A percentile compares a stretch with the other conserved stretches of the same genome.
Conservation (phyloP, 2,329 filamentous ascomycete genomes). For the Neofusicoccum parvum region DNA sequence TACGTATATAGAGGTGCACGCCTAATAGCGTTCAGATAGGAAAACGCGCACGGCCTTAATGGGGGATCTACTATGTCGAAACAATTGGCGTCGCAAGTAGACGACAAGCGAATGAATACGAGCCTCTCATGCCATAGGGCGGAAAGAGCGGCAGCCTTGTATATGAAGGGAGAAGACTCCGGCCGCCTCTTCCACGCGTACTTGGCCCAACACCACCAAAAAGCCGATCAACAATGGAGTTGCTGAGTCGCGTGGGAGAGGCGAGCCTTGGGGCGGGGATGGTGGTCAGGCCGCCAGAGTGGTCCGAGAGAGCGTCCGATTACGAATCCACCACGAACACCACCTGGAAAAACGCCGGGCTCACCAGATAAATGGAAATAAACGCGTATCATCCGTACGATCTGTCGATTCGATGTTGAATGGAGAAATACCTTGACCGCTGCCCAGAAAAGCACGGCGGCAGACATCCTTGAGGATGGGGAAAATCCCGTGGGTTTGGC, state of each 20-base stretch:
- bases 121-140: neutral
- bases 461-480: too few species aligned
- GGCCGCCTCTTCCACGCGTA: neutral
- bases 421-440: too few species aligned
- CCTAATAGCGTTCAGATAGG: neutral
- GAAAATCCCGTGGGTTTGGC: too few species aligned
- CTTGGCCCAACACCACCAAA: neutral
- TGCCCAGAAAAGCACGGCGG: too few species aligned
- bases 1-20: slow-evolving; percentile 18
- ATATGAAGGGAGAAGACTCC: slow-evolving; percentile 6
- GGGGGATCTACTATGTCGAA: slow-evolving; percentile 12
- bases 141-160: neutral
- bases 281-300: slow-evolving; percentile 1
- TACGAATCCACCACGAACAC: neutral
- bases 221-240: neutral
- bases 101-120: slow-evolving; percentile 14
- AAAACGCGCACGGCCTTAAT: neutral
- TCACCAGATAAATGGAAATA: neutral
- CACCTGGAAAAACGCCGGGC: neutral
- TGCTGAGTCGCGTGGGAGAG: slow-evolving; percentile 3
- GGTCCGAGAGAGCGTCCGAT: neutral
- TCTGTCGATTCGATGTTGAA: neutral
- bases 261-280: neutral
- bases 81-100: slow-evolving; percentile 3
- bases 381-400: neutral